Percentiles rank a stretch among this genome's conserved stretches.
phyloP scores from a whole-genome alignment of 2,329 filamentous ascomycete species.

The Neonectria hederae region DNA sequence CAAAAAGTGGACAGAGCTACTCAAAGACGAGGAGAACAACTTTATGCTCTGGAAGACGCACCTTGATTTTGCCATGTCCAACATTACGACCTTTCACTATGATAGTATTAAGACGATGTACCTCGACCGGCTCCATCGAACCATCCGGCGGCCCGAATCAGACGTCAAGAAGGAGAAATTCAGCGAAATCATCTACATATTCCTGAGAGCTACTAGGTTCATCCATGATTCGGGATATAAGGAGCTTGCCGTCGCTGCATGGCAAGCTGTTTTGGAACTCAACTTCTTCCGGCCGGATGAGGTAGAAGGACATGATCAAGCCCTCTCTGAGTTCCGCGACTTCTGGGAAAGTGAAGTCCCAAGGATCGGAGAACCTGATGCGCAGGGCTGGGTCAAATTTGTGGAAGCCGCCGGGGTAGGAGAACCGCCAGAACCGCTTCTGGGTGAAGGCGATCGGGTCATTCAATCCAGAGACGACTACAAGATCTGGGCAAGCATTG shows the following conservation, averaged over 20 bases:
- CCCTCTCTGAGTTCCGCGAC: constrained; percentile 63
- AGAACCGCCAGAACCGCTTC: constrained; percentile 53
- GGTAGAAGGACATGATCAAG: constrained; percentile 37
- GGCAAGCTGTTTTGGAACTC: constrained; percentile 84
- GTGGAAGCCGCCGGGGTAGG: constrained; percentile 47
- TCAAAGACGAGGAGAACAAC: constrained; percentile 39
- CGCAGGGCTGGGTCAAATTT: constrained; percentile 75
- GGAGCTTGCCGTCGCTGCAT: constrained; percentile 80
- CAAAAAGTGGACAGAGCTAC: constrained; percentile 70
- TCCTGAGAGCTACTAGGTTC: constrained; percentile 79
- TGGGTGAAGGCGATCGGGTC: constrained; percentile 16
- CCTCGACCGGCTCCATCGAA: constrained; percentile 56
- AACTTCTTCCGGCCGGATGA: constrained; percentile 67
- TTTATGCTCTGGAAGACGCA: constrained; percentile 78
- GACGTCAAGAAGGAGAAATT: constrained; percentile 17
- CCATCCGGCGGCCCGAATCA: constrained; percentile 21
- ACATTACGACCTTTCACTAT: constrained; percentile 72
- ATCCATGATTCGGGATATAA: constrained; percentile 79
- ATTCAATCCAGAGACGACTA: constrained; percentile 55
- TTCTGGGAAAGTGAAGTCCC: constrained; percentile 91
- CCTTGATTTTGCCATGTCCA: constrained; percentile 77
- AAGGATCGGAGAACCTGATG: constrained; percentile 77
- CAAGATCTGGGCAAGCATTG: constrained; percentile 62
- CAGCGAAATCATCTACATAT: constrained; percentile 67
- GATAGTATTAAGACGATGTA: constrained; percentile 71